Percentiles rank a stretch among this genome's conserved stretches.
phyloP scores from a whole-genome alignment of 2,329 filamentous ascomycete genomes.

The Aureobasidium vineae region DNA sequence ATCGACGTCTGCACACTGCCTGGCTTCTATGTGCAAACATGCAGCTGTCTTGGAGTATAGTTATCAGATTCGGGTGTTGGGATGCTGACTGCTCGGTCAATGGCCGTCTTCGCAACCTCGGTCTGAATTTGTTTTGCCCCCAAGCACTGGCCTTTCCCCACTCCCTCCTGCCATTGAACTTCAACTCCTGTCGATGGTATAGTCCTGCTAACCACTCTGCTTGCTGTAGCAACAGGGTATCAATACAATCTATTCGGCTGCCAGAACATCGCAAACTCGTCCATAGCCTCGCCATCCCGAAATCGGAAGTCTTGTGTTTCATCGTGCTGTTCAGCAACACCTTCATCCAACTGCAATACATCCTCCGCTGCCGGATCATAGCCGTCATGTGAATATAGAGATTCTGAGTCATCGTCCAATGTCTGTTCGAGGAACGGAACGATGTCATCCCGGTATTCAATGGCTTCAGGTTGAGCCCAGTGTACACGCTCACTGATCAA shows the following conservation, averaged over 20 bases:
- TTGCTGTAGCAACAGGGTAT: neutral
- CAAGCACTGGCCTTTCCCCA: constrained; percentile 24
- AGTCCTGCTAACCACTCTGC: neutral
- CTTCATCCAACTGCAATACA: constrained; percentile 8
- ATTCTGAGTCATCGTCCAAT: neutral
- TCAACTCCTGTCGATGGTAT: neutral
- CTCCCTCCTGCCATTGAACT: neutral
- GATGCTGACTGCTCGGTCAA: constrained; percentile 13
- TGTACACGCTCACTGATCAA: neutral
- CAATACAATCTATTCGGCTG: constrained; percentile 48
- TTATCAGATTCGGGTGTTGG: constrained; percentile 8
- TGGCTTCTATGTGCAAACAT: constrained; percentile 22
- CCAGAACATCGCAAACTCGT: constrained; percentile 44
- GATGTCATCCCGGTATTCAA: neutral
- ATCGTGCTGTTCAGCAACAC: neutral
- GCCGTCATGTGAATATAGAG: neutral
- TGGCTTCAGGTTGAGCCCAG: neutral
- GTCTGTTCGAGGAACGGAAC: neutral
- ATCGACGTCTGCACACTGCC: constrained; percentile 21
- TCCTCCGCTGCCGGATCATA: neutral
- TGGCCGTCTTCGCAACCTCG: constrained; percentile 9
- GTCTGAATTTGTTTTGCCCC: constrained; percentile 23
- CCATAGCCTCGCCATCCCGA: neutral
- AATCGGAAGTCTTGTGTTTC: neutral
- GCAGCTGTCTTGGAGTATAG: neutral